Evolutionary conservation across 1,139 yeast genomes (phyloP), one percentile per base, ranked within the genome.

Genomic region (Geotrichum reessii): DNA sequence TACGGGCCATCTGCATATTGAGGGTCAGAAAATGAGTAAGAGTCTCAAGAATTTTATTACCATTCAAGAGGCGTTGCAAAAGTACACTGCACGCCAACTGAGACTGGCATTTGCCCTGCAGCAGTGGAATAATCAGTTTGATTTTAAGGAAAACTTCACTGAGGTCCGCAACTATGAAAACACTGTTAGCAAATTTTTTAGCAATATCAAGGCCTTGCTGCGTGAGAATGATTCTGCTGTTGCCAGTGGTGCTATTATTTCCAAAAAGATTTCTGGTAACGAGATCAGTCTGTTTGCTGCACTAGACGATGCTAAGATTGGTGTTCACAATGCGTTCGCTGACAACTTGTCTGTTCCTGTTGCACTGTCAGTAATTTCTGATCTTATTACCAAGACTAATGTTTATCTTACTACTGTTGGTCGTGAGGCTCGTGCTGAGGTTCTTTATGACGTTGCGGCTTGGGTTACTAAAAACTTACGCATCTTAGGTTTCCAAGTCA

Each of bases 1-100:
- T 73, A 90, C 96, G 55, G 99, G 99, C 44, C 99, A 93, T 74
- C 80, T 93, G 67, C 99, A 93, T 73, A 93, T 93, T 66, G 97
- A 93, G 72, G 99, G 99, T 22, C 97, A 91, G 75, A 93, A 93
- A 71, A 93, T 93, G 99, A 87, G 96, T 53, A 93, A 93, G 74
- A 87, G 96, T 46, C 80, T 93, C 69, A 93, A 93, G 74, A 93
- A 93, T 74, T 93, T 93, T 72, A 92, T 95, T 68, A 92, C 99
- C 11, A 91, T 93, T 65, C 89, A 87, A 65, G 95, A 93, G 70
- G 98, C 98, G 0, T 79, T 95, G 63, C 75, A 79, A 52, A 81
- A 74, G 62, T 89, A 82, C 70, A 73, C 87, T 2, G 73, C 95
- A 1, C 83, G 97, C 66, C 97, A 93, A 73, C 78, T 93, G 67